phyloP scores from a whole-genome alignment of 352 stramenopile species.

The Pythium oligandrum region DNA sequence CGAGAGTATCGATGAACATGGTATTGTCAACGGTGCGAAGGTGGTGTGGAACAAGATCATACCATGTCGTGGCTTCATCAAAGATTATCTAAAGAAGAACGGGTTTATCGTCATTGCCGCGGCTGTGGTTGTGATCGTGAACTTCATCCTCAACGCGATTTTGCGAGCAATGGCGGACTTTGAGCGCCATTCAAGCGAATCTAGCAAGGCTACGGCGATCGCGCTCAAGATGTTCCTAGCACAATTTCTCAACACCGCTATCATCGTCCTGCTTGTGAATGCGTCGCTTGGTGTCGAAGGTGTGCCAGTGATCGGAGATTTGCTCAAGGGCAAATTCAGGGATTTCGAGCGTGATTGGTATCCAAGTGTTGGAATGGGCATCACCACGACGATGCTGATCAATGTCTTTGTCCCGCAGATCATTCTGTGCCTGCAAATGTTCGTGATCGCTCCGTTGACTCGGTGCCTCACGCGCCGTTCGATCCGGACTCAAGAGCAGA shows the following conservation, averaged over 20 bases:
- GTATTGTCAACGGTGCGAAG: slow-evolving; percentile 29
- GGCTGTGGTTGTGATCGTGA: slow-evolving; percentile 39
- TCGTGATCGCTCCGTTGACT: slow-evolving; percentile 39
- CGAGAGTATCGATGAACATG: slow-evolving; percentile 21
- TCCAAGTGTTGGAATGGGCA: slow-evolving; percentile 41
- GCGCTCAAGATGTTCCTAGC: slow-evolving; percentile 43
- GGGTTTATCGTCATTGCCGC: slow-evolving; percentile 35
- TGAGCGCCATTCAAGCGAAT: slow-evolving; percentile 49
- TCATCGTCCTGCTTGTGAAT: slow-evolving; percentile 59
- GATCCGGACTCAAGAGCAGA: slow-evolving; percentile 35
- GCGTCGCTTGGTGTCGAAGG: slow-evolving; percentile 24
- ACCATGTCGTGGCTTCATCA: slow-evolving; percentile 38
- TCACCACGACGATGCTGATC: slow-evolving; percentile 51
- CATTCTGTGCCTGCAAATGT: slow-evolving; percentile 40
- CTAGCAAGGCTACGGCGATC: slow-evolving; percentile 33
- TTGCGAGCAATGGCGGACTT: slow-evolving; percentile 37
- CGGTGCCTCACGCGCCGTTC: slow-evolving; percentile 26
- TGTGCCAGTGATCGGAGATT: slow-evolving; percentile 24
- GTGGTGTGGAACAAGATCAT: slow-evolving; percentile 24
- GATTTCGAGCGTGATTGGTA: slow-evolving; percentile 60
- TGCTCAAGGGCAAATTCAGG: slow-evolving; percentile 37
- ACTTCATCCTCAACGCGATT: slow-evolving; percentile 38
- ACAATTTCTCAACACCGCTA: slow-evolving; percentile 54
- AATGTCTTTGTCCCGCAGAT: slow-evolving; percentile 44
- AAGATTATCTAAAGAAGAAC: slow-evolving; percentile 42